Evolutionary conservation across 2,329 filamentous ascomycete species (phyloP), one percentile per base, ranked within the genome.

Genomic region (Beauveria australis): DNA sequence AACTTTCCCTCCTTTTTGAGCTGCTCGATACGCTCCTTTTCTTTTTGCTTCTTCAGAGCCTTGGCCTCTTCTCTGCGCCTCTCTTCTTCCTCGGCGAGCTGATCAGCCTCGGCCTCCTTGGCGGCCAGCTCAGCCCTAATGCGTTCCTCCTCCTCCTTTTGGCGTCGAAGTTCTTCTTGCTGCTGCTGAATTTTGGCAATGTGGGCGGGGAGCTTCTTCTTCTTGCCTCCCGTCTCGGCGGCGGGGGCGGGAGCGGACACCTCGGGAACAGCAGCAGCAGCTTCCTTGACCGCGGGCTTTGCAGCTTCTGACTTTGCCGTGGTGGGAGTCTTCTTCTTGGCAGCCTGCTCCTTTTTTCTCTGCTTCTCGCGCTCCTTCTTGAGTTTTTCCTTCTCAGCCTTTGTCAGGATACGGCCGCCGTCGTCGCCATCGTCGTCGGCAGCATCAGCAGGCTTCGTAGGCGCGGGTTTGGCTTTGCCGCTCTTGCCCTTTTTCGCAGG

Each of bases 291-390:
- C 61, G 72, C 64, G 57, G 67, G 67, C 58, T 63, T 61, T 24
- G 49, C 64, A 16, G 60, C 18, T 37, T 61, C 61, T 33, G 63
- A 33, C 76, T 91, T 92, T 79, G 92, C 75, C 26, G 80, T 77
- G 43, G 75, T 76, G 16, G 76, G 76, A 5, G 69, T 63, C 78
- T 94, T 96, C 81, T 96, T 96, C 79, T 92, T 91, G 30, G 89
- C 86, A 66, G 91, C 91, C 88, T 97, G 89, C 76, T 99, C 94
- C 85, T 92, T 99, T 80, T 99, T 99, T 67, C 92, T 84, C 78
- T 94, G 90, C 85, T 99, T 99, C 80, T 99, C 94, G 63, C 91
- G 87, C 79, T 99, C 94, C 79, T 97, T 99, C 83, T 93, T 97
- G 70, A 93, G 82, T 76, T 91, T 96, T 75, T 99, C 94, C 79